Conservation (phyloP, 805 yeast genomes). For the Sporopachydermia lactativora region DNA sequence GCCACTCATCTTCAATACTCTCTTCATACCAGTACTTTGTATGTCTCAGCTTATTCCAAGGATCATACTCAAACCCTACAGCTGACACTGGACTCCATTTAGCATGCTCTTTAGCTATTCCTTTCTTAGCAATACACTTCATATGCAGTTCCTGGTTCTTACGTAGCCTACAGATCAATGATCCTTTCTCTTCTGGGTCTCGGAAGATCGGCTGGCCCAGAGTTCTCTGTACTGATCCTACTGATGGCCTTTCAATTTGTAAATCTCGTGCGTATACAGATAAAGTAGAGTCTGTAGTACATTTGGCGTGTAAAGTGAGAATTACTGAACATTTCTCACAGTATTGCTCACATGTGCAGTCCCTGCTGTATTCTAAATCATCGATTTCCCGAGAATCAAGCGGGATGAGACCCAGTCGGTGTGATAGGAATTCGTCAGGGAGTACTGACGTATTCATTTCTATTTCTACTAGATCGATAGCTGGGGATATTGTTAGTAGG, state of each 20-base stretch:
- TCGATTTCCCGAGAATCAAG: slow-evolving; percentile 75
- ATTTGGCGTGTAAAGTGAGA: slow-evolving; percentile 72
- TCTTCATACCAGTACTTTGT: slow-evolving; percentile 96
- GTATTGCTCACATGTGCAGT: slow-evolving; percentile 96
- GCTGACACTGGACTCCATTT: slow-evolving; percentile 98
- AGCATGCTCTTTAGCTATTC: slow-evolving; percentile 94
- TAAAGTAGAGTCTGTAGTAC: slow-evolving; percentile 79
- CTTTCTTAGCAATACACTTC: slow-evolving; percentile 93
- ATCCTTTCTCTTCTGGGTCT: slow-evolving; percentile 68
- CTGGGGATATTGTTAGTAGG: slow-evolving; percentile 20
- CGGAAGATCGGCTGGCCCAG: slow-evolving; percentile 80
- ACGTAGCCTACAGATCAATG: slow-evolving; percentile 80
- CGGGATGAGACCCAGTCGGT: slow-evolving; percentile 87
- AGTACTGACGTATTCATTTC: slow-evolving; percentile 86
- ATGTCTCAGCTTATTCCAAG: slow-evolving; percentile 96
- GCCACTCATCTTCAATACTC: slow-evolving; percentile 87
- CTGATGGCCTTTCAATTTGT: slow-evolving; percentile 35
- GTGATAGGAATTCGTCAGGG: slow-evolving; percentile 94
- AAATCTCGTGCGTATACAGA: slow-evolving; percentile 82
- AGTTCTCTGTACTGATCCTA: slow-evolving; percentile 24
- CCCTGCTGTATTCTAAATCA: slow-evolving; percentile 74
- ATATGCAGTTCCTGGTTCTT: slow-evolving; percentile 83
- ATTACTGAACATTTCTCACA: slow-evolving; percentile 92
- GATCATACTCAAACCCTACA: slow-evolving; percentile 92
- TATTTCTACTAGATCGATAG: slow-evolving; percentile 91